Evolutionary conservation across 148 eudicot genomes (phyloP).

Genomic region (Chenopodium berlandieri): DNA sequence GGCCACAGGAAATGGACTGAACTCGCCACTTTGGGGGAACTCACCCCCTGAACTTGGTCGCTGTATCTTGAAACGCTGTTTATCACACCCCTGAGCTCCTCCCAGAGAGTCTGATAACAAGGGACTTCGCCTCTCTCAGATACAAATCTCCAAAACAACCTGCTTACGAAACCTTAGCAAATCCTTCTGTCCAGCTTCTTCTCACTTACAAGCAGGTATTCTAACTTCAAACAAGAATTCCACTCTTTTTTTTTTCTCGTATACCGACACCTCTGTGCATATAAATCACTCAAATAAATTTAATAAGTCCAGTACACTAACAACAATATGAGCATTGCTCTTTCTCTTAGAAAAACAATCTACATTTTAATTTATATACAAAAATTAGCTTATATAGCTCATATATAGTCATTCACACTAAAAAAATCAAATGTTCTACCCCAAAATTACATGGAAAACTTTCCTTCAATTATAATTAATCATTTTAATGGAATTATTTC

Average conservation of each 20-base stretch:
- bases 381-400: background rate
- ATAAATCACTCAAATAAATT: constrained; percentile 23
- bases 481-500: background rate
- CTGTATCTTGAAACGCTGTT: constrained; percentile 54
- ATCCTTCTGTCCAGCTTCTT: constrained; percentile 8
- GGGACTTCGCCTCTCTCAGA: constrained; percentile 24
- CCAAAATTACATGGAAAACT: background rate
- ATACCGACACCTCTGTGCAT: constrained; percentile 17
- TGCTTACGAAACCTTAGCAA: constrained; percentile 18
- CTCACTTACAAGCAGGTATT: constrained; percentile 11
- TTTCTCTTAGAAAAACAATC: constrained; percentile 1
- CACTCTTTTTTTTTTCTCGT: constrained; percentile 9
- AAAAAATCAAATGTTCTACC: background rate
- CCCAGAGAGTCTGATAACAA: constrained; percentile 2
- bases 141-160: constrained; percentile 21
- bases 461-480: background rate
- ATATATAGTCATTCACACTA: background rate
- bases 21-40: constrained; percentile 72
- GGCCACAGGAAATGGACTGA: constrained; percentile 55
- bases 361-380: background rate
- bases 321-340: constrained; percentile 5
- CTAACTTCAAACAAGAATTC: constrained; percentile 21
- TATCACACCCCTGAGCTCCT: constrained; percentile 23
- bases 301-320: constrained; percentile 7
- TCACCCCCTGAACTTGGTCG: constrained; percentile 87